Evolutionary conservation across 2,329 filamentous ascomycete genomes (phyloP).

Genomic region (Tolypocladium guangdongense): DNA sequence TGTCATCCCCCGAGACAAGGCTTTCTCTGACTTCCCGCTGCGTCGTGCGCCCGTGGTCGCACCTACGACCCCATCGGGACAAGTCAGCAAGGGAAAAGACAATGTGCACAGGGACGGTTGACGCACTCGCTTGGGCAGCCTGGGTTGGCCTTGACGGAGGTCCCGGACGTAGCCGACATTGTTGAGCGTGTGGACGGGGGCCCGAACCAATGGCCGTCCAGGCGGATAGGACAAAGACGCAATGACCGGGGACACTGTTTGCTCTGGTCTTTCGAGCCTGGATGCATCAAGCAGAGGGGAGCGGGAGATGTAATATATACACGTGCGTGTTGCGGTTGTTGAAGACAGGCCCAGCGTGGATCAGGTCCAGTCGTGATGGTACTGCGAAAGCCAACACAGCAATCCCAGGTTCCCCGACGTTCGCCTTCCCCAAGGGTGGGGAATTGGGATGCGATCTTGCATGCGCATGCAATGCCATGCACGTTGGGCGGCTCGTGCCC

Average conservation of each 20-base stretch:
- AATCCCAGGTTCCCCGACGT: too few species aligned
- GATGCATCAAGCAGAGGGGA: background rate
- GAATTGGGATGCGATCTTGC: too few species aligned
- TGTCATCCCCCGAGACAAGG: background rate
- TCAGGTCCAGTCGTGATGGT: too few species aligned
- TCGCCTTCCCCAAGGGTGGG: too few species aligned
- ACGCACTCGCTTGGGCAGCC: background rate
- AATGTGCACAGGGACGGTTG: background rate
- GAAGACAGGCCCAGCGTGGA: too few species aligned
- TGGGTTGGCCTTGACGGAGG: background rate
- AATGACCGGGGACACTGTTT: background rate
- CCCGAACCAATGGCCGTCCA: background rate
- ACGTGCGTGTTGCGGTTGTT: background rate
- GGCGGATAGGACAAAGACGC: background rate
- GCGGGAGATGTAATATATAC: background rate
- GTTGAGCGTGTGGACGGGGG: background rate
- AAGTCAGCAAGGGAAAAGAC: background rate
- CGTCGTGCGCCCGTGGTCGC: background rate
- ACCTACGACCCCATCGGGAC: background rate
- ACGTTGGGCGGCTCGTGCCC: too few species aligned
- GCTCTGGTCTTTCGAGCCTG: background rate
- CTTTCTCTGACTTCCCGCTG: background rate
- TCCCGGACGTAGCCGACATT: background rate
- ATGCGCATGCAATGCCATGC: too few species aligned
- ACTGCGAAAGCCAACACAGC: too few species aligned